A percentile compares a stretch with the other conserved stretches of the same genome.
These are phyloP conservation scores for Clitopilus passeckerianus DNA, from an alignment of 768 basidiomycete species.

Conservation along the genomic window DNA sequence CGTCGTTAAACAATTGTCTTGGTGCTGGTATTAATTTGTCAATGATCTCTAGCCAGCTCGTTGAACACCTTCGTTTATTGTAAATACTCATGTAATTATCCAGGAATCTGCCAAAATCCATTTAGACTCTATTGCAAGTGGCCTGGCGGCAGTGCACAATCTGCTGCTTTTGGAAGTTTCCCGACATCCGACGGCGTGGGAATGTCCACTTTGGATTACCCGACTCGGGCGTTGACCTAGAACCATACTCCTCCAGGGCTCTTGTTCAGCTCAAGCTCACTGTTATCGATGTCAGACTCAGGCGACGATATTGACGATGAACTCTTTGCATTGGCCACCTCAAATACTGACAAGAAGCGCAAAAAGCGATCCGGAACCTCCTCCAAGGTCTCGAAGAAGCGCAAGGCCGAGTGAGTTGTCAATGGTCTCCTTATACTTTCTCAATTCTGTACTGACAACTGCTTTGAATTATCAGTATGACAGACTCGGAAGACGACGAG, in stretches of 20 bases:
- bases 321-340: constrained; percentile 77
- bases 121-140: not conserved
- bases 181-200: not conserved
- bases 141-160: not conserved
- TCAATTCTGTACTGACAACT: constrained; percentile 9
- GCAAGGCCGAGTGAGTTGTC: constrained; percentile 64
- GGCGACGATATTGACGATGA: constrained; percentile 59
- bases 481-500: constrained; percentile 54
- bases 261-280: not conserved
- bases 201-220: not conserved
- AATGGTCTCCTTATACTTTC: constrained; percentile 10
- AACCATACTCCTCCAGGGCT: not conserved
- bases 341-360: constrained; percentile 53
- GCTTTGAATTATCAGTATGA: constrained; percentile 31
- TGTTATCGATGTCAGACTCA: constrained; percentile 39
- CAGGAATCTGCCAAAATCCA: not conserved
- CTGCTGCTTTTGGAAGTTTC: not conserved
- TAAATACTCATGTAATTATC: not conserved
- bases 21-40: not conserved
- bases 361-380: constrained; percentile 47
- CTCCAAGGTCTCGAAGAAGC: constrained; percentile 52
- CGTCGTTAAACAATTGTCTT: not conserved
- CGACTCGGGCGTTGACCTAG: not conserved
- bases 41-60: not conserved
- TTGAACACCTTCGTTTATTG: not conserved